phyloP scores from a whole-genome alignment of 2,329 filamentous ascomycete genomes.

The Nigrograna mackinnonii region DNA sequence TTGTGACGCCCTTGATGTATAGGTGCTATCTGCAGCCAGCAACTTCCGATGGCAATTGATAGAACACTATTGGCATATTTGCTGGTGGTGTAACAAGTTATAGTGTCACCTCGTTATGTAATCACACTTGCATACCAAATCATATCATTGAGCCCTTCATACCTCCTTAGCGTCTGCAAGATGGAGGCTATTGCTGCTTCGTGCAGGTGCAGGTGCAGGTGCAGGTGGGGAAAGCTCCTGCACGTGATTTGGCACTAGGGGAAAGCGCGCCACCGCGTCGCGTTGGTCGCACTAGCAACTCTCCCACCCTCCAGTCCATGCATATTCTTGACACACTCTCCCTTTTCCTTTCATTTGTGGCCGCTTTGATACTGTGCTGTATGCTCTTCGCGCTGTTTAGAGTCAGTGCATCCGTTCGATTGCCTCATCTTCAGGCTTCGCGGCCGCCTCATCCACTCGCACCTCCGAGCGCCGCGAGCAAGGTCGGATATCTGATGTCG shows the following conservation, averaged over 20 bases:
- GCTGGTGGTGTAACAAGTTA: too few relatives aligned
- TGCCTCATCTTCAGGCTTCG: slow-evolving; percentile 26
- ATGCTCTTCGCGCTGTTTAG: slow-evolving; percentile 37
- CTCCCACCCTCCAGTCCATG: slow-evolving; percentile 21
- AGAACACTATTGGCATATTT: too few relatives aligned
- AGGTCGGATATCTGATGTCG: slow-evolving; percentile 17
- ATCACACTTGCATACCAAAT: too few relatives aligned
- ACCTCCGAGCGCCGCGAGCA: slow-evolving; percentile 7
- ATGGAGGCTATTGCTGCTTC: too few relatives aligned
- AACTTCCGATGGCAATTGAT: too few relatives aligned
- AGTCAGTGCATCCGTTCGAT: slow-evolving; percentile 38
- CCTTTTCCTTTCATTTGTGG: slow-evolving; percentile 26
- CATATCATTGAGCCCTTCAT: too few relatives aligned
- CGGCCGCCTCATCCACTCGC: slow-evolving; percentile 19
- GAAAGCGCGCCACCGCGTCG: slow-evolving; percentile 1
- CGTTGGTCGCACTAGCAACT: slow-evolving; percentile 17
- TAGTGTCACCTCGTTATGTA: too few relatives aligned
- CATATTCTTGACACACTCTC: slow-evolving; percentile 20
- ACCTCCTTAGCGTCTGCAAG: too few relatives aligned
- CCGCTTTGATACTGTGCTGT: slow-evolving; percentile 35
- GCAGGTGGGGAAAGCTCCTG: too few relatives aligned
- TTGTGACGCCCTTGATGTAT: too few relatives aligned
- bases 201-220: too few relatives aligned
- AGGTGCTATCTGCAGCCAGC: too few relatives aligned
- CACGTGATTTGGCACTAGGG: slow-evolving; percentile 1